Evolutionary conservation across 495 filamentous ascomycete species (phyloP), one percentile per base, ranked within the genome.

Genomic region (Oidiodendron maius): DNA sequence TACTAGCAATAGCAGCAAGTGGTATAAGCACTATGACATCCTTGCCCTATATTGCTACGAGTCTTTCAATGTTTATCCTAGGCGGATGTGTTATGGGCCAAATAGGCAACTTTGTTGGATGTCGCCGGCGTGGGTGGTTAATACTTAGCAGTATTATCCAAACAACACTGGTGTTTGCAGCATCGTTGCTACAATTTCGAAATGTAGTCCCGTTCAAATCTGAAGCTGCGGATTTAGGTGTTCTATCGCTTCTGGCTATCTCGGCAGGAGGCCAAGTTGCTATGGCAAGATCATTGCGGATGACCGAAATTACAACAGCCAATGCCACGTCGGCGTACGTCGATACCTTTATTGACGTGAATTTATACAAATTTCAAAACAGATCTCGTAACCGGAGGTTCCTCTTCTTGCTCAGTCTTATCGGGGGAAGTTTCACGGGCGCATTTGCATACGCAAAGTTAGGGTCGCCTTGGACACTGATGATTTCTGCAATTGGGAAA

Each of bases 291-390:
- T 61, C 67, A 9, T 57, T 83, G 48, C 63, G 68, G 32, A 71
- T 81, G 61, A 74, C 76, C 4, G 77, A 83, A 57, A 83, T 82
- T 23, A 78, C 67, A 22, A 82, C 80, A 15, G 79, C 79, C 4
- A 82, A 82, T 78, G 80, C 79, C 1, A 83, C 79, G 23, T 77
- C 80, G 4, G 78, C 79, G 2, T 82, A 75, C 67, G 59, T 83
- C 3, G 78, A 82, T 48, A 49, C 82, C 23, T 58, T 80, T 18
- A 72, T 82, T 39, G 78, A 82, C 56, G 40, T 64, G 9, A 46
- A 62, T 0, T 52, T 83, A 39, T 61, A 69, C 16, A 60, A 56
- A 17, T 6, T 55, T 15, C 40, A 63, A 17, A 83, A 82, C 50
- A 59, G 72, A 40, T 55, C 68, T 12, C 53, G 79, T 38, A 80